Base-by-base conservation (phyloP, 2,329 filamentous ascomycete species). In the Xylaria arbuscula region DNA sequence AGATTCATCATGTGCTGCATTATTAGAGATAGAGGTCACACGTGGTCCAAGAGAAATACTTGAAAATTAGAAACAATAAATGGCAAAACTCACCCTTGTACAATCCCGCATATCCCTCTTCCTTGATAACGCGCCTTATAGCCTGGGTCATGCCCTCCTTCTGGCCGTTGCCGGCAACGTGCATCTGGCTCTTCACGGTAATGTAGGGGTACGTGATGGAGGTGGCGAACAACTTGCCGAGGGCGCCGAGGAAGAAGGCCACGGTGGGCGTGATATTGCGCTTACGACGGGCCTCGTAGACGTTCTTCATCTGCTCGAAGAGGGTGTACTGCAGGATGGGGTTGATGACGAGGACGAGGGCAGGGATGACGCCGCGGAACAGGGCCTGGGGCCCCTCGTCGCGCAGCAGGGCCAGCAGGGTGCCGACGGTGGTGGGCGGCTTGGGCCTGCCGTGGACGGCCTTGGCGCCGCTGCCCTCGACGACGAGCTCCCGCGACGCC, bases 311-410 rank as follows among this genome's bases (percentile, higher is more conserved):
- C 85, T 99, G 95, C 86, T 99, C 96, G 76, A 98, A 99, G 64
- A 99, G 92, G 17, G 96, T 99, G 83, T 99, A 99, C 84, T 99
- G 96, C 72, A 99, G 85, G 74, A 99, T 99, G 4, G 96, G 96
- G 84, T 99, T 99, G 83, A 98, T 94, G 77, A 99, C 96, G 72
- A 99, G 86, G 73, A 99, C 90, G 74, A 99, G 85, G 0, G 96
- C 96, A 10, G 96, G 96, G 67, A 98, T 87, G 61, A 99, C 95
- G 70, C 96, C 96, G 4, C 94, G 87, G 80, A 99, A 99, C 40
- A 99, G 88, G 10, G 94, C 92, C 76, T 87, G 84, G 24, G 92
- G 90, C 0, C 96, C 96, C 78, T 99, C 96, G 61, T 97, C 90
- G 71, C 87, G 88, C 72, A 99, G 85, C 61, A 99, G 87, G 11